These are phyloP conservation scores for Aleurites moluccanus DNA, from an alignment of 441 rosid genomes.

Conservation along the genomic window DNA sequence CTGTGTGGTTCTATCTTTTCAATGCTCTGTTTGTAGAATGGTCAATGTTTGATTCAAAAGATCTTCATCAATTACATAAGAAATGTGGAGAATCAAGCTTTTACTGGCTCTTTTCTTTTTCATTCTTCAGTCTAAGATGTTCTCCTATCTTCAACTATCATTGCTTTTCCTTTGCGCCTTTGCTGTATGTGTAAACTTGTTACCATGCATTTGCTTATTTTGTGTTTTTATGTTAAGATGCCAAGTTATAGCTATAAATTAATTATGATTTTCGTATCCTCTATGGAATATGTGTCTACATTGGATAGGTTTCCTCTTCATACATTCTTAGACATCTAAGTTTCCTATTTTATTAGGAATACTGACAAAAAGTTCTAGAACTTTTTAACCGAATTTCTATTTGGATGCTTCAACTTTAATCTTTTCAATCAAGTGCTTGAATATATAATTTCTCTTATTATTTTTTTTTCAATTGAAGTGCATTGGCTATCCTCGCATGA, in stretches of 20 bases:
- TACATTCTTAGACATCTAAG: not conserved
- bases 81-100: not conserved
- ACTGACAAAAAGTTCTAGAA: not conserved
- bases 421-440: not conserved
- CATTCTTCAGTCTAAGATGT: not conserved
- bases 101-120: not conserved
- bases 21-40: not conserved
- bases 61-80: not conserved
- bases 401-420: not conserved
- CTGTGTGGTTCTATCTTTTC: not conserved
- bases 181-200: not conserved
- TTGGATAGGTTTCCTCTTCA: not conserved
- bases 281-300: not conserved
- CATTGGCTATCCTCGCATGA: not conserved
- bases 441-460: not conserved
- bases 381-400: not conserved
- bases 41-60: not conserved
- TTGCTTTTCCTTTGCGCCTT: not conserved
- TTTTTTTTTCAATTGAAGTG: not conserved
- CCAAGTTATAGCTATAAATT: not conserved
- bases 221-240: not conserved
- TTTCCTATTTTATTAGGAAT: not conserved
- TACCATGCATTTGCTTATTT: not conserved
- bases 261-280: not conserved
- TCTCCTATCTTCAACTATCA: not conserved